Percentiles rank a stretch among this genome's conserved stretches.
These are phyloP conservation scores for Gillenia trifoliata DNA, from an alignment of 306 rosid genomes.

Conservation along the genomic window DNA sequence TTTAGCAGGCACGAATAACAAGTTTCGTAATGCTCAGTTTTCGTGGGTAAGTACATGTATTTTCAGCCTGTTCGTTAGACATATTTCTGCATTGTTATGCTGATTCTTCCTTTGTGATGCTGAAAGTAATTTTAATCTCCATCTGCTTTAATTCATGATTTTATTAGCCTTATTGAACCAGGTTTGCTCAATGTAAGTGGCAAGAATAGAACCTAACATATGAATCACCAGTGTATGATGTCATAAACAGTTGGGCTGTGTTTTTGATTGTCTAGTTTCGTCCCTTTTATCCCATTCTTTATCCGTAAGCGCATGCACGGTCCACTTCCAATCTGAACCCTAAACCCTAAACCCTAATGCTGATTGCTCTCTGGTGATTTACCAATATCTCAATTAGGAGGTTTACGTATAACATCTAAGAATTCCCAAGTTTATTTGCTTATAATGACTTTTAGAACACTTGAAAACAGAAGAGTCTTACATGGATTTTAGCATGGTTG, in stretches of 20 bases:
- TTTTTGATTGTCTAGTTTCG: neutral
- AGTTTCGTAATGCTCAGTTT: slow-evolving; percentile 88
- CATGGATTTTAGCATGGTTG: too few relatives aligned
- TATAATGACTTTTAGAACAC: too few relatives aligned
- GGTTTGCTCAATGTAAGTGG: neutral
- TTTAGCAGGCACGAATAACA: slow-evolving; percentile 77
- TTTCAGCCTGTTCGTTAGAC: neutral
- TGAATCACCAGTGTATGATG: neutral
- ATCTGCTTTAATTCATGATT: slow-evolving; percentile 1
- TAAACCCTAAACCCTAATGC: too few relatives aligned
- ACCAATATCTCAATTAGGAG: too few relatives aligned
- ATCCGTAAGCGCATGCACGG: too few relatives aligned
- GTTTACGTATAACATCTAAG: too few relatives aligned
- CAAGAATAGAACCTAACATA: neutral
- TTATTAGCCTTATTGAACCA: neutral
- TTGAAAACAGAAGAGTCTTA: too few relatives aligned
- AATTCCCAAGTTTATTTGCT: too few relatives aligned
- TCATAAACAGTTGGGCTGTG: neutral
- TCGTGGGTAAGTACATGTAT: slow-evolving; percentile 69
- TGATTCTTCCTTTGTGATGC: neutral
- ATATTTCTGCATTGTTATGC: neutral
- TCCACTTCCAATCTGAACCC: neutral
- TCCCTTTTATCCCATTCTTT: neutral
- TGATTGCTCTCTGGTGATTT: too few relatives aligned
- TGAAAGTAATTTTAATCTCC: neutral